Evolutionary conservation across 129 eudicot genomes (phyloP), one percentile per base, ranked within the genome.

Genomic region (Flaveria linearis): DNA sequence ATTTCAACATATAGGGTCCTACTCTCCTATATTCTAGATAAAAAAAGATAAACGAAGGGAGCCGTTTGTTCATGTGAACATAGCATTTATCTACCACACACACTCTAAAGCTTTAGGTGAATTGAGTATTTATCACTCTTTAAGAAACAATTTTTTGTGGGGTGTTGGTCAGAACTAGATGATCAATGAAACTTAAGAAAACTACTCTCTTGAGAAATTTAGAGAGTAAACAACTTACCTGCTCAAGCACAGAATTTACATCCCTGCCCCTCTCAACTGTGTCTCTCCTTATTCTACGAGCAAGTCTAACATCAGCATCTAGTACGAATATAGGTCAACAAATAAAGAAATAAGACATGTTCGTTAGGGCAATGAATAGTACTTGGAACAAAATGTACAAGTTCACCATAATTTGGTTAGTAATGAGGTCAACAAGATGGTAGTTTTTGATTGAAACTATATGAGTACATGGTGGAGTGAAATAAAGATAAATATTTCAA

Each of bases 281-380:
- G 84, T 94, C 99, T 81, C 99, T 96, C 83, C 97, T 83, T 82
- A 94, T 94, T 89, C 99, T 91, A 84, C 99, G 97, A 72, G 97
- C 99, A 85, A 94, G 97, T 84, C 99, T 94, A 85, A 94, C 99
- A 76, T 94, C 99, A 86, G 99, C 96, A 89, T 94, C 99, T 94
- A 78, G 79, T 53, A 85, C 23, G 73, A 52, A 18, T 17, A 63
- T 67, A 45, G 23, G 76, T 55, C 80, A 83, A 72, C 74, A 87
- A n/a, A 65, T 51, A 63, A 78, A 23, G 43, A 36, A 13, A 64
- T 75, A 16, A 63, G 76, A 73, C 18, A 72, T 28, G 12, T 4
- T 69, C 61, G 23, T 52, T 42, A 78, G 42, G 57, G 28, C 53
- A 80, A 71, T 20, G 57, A n/a, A 70, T 50, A 52, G 23, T 69